Conservation (phyloP, 2,329 filamentous ascomycete genomes). For the Cercospora sp. region DNA sequence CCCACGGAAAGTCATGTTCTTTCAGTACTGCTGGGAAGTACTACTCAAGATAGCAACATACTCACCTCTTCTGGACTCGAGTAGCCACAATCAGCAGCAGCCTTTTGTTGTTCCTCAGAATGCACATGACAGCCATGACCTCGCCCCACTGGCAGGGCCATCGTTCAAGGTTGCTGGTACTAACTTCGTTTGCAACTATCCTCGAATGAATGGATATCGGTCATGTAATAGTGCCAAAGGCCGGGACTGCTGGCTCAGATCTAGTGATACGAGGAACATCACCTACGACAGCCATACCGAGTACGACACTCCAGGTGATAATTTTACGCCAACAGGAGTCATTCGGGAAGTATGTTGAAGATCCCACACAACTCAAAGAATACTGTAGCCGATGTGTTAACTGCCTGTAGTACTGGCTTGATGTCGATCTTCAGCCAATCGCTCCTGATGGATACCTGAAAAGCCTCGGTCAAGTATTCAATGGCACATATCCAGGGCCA, state of each 20-base stretch:
- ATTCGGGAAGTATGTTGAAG: constrained; percentile 29
- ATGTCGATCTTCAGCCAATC: constrained; percentile 42
- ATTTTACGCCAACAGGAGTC: constrained; percentile 28
- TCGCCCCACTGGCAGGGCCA: constrained; percentile 2
- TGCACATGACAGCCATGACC: constrained; percentile 2
- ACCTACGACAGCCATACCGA: constrained; percentile 39
- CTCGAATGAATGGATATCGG: constrained; percentile 14
- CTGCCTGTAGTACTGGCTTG: constrained; percentile 46
- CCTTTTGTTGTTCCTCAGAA: constrained; percentile 9
- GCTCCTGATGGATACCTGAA: constrained; percentile 39
- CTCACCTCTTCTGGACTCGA: constrained; percentile 8
- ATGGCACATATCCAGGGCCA: constrained; percentile 51
- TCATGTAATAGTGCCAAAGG: constrained; percentile 34
- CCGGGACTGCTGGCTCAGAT: constrained; percentile 26
- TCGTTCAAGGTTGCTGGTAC: constrained; percentile 22
- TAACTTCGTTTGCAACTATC: constrained; percentile 26
- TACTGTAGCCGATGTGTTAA: constrained; percentile 31
- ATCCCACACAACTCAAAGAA: background rate
- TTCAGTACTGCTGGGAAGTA: constrained; percentile 26
- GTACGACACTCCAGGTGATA: constrained; percentile 26
- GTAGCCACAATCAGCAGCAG: constrained; percentile 8
- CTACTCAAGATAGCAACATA: constrained; percentile 20
- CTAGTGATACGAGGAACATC: constrained; percentile 23
- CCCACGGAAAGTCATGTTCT: constrained; percentile 18
- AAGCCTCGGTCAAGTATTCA: constrained; percentile 37